phyloP scores from a whole-genome alignment of 1,284 basidiomycete species.

The Rhodotorula sp. region DNA sequence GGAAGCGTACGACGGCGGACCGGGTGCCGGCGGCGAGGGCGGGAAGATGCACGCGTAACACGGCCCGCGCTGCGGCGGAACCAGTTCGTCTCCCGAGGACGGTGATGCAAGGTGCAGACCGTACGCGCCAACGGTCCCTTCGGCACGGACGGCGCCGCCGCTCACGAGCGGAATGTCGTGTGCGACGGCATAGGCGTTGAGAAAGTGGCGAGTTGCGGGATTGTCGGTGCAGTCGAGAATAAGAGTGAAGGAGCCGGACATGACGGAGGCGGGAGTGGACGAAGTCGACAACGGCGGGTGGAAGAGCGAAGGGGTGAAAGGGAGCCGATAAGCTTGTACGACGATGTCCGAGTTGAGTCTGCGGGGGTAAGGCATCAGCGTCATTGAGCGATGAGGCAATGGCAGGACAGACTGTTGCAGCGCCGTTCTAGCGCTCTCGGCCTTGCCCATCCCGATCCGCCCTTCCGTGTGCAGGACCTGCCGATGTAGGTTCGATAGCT shows the following conservation, averaged over 20 bases:
- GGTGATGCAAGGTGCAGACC: constrained; percentile 54
- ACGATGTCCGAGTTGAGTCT: constrained; percentile 71
- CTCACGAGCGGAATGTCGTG: constrained; percentile 79
- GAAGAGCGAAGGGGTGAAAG: constrained; percentile 55
- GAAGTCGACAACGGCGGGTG: constrained; percentile 44
- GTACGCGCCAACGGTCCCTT: constrained; percentile 86
- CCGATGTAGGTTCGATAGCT: constrained; percentile 88
- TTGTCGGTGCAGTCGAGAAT: constrained; percentile 97
- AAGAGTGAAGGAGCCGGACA: constrained; percentile 61
- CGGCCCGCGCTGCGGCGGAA: constrained; percentile 59
- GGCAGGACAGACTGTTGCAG: constrained; percentile 18
- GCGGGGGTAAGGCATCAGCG: not conserved
- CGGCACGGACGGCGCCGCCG: constrained; percentile 87
- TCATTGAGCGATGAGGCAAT: not conserved
- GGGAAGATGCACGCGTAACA: constrained; percentile 97
- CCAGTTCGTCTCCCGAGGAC: not conserved
- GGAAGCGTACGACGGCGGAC: not conserved
- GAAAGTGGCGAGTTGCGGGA: constrained; percentile 83
- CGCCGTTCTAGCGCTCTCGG: constrained; percentile 66
- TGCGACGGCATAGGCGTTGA: constrained; percentile 76
- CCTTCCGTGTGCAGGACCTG: constrained; percentile 85
- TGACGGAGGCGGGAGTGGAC: constrained; percentile 59
- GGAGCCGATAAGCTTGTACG: constrained; percentile 59
- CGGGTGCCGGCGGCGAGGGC: not conserved
- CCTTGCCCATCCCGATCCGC: constrained; percentile 79